Evolutionary conservation across 768 basidiomycete species (phyloP).

Genomic region (Suillus subalutaceus): DNA sequence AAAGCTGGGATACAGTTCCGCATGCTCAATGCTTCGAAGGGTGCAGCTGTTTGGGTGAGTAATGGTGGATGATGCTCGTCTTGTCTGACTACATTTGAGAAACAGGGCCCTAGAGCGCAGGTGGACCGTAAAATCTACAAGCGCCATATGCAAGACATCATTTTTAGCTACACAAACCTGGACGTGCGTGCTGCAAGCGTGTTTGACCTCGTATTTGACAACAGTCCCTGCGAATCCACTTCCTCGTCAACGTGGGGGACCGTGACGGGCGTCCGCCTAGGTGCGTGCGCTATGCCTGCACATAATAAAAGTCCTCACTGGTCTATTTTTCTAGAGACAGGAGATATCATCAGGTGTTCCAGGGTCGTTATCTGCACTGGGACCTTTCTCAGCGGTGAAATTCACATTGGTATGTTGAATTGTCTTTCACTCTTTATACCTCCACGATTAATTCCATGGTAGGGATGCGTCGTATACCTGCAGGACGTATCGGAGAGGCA

Average conservation of each 20-base stretch:
- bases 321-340: conserved; percentile 52
- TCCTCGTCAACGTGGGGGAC: conserved; percentile 48
- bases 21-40: conserved; percentile 83
- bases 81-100: not conserved
- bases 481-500: conserved; percentile 73
- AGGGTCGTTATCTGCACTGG: conserved; percentile 90
- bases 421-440: not conserved
- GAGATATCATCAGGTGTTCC: conserved; percentile 74
- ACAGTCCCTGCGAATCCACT: conserved; percentile 29
- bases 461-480: conserved; percentile 77
- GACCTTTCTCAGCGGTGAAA: conserved; percentile 89
- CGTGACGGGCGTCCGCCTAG: conserved; percentile 68
- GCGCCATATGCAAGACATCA: conserved; percentile 71
- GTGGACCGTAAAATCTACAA: conserved; percentile 88
- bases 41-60: conserved; percentile 86
- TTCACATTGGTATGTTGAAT: conserved; percentile 72
- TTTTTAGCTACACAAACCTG: conserved; percentile 69
- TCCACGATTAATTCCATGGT: not conserved
- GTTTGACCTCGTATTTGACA: conserved; percentile 74
- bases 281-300: conserved; percentile 36
- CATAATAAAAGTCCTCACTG: conserved; percentile 4
- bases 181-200: conserved; percentile 74
- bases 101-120: conserved; percentile 87
- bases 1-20: conserved; percentile 89
- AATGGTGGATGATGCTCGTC: no score